Evolutionary conservation across 164 flowering plant species (phyloP).

Genomic region (Nymphaea colorata): DNA sequence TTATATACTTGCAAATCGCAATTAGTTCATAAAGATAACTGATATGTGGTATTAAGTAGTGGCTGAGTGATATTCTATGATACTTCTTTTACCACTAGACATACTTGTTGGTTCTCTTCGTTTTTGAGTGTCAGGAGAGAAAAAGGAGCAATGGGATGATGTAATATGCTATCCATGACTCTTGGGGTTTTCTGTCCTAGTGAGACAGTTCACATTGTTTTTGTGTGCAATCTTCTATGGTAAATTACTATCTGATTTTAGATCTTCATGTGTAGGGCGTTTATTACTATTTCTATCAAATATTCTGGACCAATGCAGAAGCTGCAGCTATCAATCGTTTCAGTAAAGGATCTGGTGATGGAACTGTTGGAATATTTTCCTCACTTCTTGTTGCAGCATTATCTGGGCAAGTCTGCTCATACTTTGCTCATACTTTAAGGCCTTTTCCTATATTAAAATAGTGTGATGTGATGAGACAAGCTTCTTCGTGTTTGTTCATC

Average conservation of each 20-base stretch:
- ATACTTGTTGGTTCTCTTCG: too few relatives aligned
- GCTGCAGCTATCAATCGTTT: constrained; percentile 43
- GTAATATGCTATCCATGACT: too few relatives aligned
- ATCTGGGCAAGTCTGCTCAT: constrained; percentile 48
- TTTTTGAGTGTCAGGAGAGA: too few relatives aligned
- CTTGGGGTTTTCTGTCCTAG: too few relatives aligned
- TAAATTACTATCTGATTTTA: not conserved
- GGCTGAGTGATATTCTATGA: too few relatives aligned
- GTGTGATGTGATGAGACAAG: not conserved
- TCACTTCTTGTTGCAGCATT: constrained; percentile 89
- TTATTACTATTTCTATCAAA: constrained; percentile 97
- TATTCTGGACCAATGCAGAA: constrained; percentile 84
- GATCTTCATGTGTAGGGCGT: constrained; percentile 53
- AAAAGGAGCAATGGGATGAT: too few relatives aligned
- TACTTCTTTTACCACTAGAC: too few relatives aligned
- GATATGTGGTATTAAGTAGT: too few relatives aligned
- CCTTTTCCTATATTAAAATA: not conserved
- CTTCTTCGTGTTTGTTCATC: not conserved
- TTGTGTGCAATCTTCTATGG: not conserved
- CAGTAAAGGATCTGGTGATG: constrained; percentile 83
- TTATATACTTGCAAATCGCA: too few relatives aligned
- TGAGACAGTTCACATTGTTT: too few relatives aligned
- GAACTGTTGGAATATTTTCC: constrained; percentile 90
- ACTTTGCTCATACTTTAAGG: not conserved
- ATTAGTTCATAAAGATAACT: too few relatives aligned